These are phyloP conservation scores for Tetraselmis striata DNA, from an alignment of 139 green algal genomes.

Conservation along the genomic window DNA sequence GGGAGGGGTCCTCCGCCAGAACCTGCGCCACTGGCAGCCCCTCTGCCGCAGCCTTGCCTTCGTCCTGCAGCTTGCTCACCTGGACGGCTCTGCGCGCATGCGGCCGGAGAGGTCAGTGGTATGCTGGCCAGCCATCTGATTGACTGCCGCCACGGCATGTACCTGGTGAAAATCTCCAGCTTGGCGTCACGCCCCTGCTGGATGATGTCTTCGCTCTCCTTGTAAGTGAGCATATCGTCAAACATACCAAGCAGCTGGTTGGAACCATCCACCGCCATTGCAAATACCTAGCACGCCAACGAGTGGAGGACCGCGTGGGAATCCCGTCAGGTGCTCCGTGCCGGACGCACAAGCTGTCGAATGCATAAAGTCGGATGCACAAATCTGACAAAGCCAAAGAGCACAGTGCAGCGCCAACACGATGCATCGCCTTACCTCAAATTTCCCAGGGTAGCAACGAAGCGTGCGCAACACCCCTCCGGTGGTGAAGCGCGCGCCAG, in stretches of 20 bases:
- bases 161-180: conserved; percentile 1
- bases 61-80: neutral
- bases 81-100: neutral
- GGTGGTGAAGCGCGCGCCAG: conserved; percentile 3
- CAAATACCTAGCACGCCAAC: neutral
- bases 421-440: neutral
- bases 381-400: too few relatives aligned
- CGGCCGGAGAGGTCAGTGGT: neutral
- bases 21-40: neutral
- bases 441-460: neutral
- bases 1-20: neutral
- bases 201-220: conserved; percentile 7
- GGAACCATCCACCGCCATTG: neutral
- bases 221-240: conserved; percentile 7
- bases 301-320: too few relatives aligned
- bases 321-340: neutral
- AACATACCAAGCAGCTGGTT: conserved; percentile 3
- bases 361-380: too few relatives aligned
- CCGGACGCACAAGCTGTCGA: too few relatives aligned
- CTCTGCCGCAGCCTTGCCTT: neutral
- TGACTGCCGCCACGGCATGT: neutral
- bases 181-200: neutral
- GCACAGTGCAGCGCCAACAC: too few relatives aligned
- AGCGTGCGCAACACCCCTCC: neutral
- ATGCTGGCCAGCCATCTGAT: neutral